Percentiles rank a stretch among this genome's conserved stretches.
Conservation (phyloP, 352 stramenopile species). For the Globisporangium alternatum region DNA sequence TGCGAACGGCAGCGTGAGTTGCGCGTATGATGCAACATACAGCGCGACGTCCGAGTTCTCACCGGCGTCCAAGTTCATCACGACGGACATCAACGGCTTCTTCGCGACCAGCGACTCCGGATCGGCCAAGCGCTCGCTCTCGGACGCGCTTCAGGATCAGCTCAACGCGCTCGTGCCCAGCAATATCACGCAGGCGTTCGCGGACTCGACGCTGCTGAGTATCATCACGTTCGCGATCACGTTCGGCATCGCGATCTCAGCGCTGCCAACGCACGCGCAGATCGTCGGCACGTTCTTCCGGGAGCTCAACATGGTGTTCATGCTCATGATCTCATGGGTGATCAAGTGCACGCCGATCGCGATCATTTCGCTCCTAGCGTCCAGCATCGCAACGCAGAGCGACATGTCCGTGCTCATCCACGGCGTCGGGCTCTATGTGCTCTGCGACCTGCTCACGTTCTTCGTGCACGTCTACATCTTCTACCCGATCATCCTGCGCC, state of each 20-base stretch:
- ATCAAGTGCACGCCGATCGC: slow-evolving; percentile 41
- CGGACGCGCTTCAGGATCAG: slow-evolving; percentile 25
- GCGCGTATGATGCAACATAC: slow-evolving; percentile 18
- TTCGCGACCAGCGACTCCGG: slow-evolving; percentile 16
- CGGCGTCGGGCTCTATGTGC: slow-evolving; percentile 1
- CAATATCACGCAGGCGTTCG: slow-evolving; percentile 40
- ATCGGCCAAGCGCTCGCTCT: slow-evolving; percentile 20
- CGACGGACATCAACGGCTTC: slow-evolving; percentile 31
- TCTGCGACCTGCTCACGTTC: slow-evolving; percentile 17
- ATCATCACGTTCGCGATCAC: slow-evolving; percentile 48
- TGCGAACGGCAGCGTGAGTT: slow-evolving; percentile 9
- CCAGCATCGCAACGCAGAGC: slow-evolving; percentile 24
- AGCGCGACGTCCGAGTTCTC: slow-evolving; percentile 16
- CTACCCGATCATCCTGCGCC: slow-evolving; percentile 22
- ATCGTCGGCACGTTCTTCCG: slow-evolving; percentile 26
- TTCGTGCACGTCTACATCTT: slow-evolving; percentile 21
- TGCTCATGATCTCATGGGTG: slow-evolving; percentile 42
- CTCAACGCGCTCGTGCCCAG: slow-evolving; percentile 32
- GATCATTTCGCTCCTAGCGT: slow-evolving; percentile 36
- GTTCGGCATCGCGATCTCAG: slow-evolving; percentile 32
- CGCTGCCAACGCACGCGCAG: slow-evolving; percentile 12
- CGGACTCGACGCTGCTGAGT: slow-evolving; percentile 30
- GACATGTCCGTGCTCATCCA: not conserved
- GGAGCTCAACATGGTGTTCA: slow-evolving; percentile 41
- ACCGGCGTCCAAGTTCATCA: slow-evolving; percentile 21